These are phyloP conservation scores for Neofusicoccum parvum DNA, from an alignment of 2,329 filamentous ascomycete genomes.

Conservation along the genomic window DNA sequence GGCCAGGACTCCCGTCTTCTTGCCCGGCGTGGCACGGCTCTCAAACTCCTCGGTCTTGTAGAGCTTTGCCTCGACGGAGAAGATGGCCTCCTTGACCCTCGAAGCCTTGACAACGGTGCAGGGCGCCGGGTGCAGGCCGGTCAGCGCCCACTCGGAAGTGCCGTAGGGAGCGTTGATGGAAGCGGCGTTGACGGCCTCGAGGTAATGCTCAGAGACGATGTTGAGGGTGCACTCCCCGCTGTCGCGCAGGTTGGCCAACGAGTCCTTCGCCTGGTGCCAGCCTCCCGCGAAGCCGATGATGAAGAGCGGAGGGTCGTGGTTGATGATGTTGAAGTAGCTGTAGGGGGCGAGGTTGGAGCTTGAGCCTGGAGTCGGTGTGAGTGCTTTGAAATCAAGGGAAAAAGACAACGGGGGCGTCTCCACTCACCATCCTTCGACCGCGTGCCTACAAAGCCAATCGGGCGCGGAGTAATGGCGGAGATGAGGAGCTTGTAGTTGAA, in stretches of 20 bases:
- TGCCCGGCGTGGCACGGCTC: conserved; percentile 68
- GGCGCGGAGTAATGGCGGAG: conserved; percentile 77
- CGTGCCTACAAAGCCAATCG: conserved; percentile 69
- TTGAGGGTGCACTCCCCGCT: conserved; percentile 80
- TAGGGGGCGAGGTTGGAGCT: conserved; percentile 82
- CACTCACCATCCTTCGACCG: conserved; percentile 59
- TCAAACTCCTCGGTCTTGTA: conserved; percentile 77
- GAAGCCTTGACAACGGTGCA: conserved; percentile 68
- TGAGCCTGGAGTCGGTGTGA: conserved; percentile 23
- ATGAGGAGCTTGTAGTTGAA: conserved; percentile 95
- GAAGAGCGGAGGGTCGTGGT: conserved; percentile 86
- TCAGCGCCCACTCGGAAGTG: conserved; percentile 76
- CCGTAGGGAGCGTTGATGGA: conserved; percentile 77
- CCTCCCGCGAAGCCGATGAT: conserved; percentile 63
- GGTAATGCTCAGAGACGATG: conserved; percentile 79
- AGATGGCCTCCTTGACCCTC: conserved; percentile 79
- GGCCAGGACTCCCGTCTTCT: conserved; percentile 72
- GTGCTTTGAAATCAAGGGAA: not conserved
- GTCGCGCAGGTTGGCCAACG: conserved; percentile 71
- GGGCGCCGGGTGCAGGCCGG: conserved; percentile 71
- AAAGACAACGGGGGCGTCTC: too few species aligned
- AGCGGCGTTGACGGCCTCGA: conserved; percentile 86
- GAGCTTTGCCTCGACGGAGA: conserved; percentile 79
- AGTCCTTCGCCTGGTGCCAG: conserved; percentile 71
- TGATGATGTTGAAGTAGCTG: conserved; percentile 81